phyloP scores from a whole-genome alignment of 768 basidiomycete genomes.

The Auricularia sp. region DNA sequence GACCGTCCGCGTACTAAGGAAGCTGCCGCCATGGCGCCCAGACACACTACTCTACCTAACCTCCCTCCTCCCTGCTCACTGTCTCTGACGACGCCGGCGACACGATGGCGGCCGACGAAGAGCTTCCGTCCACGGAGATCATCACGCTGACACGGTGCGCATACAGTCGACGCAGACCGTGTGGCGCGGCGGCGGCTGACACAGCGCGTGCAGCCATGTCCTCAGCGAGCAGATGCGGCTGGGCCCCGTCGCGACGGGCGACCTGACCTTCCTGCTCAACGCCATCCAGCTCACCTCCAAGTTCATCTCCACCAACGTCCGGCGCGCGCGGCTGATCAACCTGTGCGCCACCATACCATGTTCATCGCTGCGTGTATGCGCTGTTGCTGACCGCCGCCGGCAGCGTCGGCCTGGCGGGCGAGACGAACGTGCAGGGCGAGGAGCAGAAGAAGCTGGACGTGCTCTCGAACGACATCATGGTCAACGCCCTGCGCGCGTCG shows the following conservation, averaged over 20 bases:
- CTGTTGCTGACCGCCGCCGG: neutral
- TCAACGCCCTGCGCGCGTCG: slow-evolving; percentile 91
- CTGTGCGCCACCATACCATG: slow-evolving; percentile 45
- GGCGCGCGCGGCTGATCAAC: slow-evolving; percentile 94
- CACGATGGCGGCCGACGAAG: slow-evolving; percentile 35
- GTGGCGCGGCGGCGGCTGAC: neutral
- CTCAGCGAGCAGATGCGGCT: slow-evolving; percentile 75
- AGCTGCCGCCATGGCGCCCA: no score
- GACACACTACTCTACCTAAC: no score
- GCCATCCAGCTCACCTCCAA: slow-evolving; percentile 95
- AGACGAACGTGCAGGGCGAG: slow-evolving; percentile 94
- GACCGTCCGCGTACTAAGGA: no score
- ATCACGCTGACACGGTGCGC: slow-evolving; percentile 85
- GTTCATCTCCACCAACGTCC: slow-evolving; percentile 96
- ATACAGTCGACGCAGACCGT: no score
- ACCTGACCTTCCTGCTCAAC: slow-evolving; percentile 86
- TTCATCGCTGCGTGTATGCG: slow-evolving; percentile 1
- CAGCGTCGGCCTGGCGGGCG: slow-evolving; percentile 94
- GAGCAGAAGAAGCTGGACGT: slow-evolving; percentile 99
- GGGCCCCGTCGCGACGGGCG: slow-evolving; percentile 78
- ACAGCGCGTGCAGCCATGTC: slow-evolving; percentile 4
- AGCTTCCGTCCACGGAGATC: slow-evolving; percentile 72
- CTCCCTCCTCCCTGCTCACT: neutral
- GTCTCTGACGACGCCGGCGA: neutral
- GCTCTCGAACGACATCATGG: slow-evolving; percentile 98